These are phyloP conservation scores for Cystobasidium slooffiae DNA, from an alignment of 1,284 basidiomycete genomes.

Conservation along the genomic window DNA sequence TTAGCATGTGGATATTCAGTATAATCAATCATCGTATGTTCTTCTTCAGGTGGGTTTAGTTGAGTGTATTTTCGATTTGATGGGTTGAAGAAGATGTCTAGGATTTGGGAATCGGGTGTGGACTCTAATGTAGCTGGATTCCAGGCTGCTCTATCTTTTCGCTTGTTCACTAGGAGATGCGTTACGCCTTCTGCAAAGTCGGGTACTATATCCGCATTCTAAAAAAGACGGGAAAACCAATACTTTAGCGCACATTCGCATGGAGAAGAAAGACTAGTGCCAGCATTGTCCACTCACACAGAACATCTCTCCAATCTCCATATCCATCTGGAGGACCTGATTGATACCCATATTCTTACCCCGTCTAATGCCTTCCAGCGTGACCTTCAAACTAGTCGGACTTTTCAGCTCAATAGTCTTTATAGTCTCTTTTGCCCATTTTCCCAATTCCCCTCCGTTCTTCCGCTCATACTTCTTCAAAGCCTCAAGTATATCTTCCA, in stretches of 20 bases:
- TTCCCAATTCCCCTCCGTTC: constrained; percentile 57
- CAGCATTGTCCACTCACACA: too few relatives aligned
- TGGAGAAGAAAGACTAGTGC: too few relatives aligned
- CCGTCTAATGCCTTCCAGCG: constrained; percentile 73
- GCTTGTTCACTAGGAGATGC: constrained; percentile 73
- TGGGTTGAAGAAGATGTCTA: constrained; percentile 66
- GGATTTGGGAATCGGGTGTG: constrained; percentile 63
- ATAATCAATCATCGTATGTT: constrained; percentile 49
- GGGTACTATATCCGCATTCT: constrained; percentile 65
- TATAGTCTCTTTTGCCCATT: constrained; percentile 78
- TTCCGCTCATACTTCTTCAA: constrained; percentile 58
- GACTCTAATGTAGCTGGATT: constrained; percentile 65
- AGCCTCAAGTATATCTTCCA: constrained; percentile 69
- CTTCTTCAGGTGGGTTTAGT: constrained; percentile 61
- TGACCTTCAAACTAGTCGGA: constrained; percentile 87
- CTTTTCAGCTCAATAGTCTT: constrained; percentile 70
- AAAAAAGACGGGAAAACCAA: not conserved
- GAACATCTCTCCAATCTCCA: constrained; percentile 38
- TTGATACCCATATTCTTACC: constrained; percentile 69
- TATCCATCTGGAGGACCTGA: constrained; percentile 76
- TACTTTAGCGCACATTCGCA: too few relatives aligned
- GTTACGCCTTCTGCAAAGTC: constrained; percentile 84
- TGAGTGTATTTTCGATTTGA: constrained; percentile 63
- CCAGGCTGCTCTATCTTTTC: constrained; percentile 65
- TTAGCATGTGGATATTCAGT: constrained; percentile 60